phyloP scores from a whole-genome alignment of 345 rosid species.

The Hirschfeldia incana region DNA sequence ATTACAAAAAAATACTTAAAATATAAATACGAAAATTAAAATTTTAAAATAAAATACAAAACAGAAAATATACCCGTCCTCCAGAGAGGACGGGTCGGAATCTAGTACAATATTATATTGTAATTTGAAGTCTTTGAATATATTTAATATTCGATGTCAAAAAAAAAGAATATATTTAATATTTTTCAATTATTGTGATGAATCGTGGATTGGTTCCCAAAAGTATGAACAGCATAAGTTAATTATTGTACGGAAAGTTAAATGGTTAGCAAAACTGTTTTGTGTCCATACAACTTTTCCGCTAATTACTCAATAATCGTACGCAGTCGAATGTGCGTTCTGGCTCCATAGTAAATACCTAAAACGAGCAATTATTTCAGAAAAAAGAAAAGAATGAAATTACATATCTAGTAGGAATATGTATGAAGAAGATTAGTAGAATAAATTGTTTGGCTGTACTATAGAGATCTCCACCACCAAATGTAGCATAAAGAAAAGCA shows the following conservation, averaged over 20 bases:
- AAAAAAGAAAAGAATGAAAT: no score
- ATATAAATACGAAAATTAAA: no score
- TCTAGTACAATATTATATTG: no score
- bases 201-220: constrained; percentile 26
- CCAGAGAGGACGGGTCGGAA: no score
- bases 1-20: no score
- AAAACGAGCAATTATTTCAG: background rate
- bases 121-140: background rate
- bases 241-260: constrained; percentile 30
- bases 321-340: background rate
- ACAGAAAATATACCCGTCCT: no score
- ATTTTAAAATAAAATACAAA: no score
- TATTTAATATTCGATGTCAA: background rate
- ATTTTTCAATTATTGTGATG: background rate
- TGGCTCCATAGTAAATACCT: background rate
- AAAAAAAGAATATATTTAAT: background rate
- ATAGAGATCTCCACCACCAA: constrained; percentile 16
- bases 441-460: constrained; percentile 9
- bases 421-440: background rate
- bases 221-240: constrained; percentile 29
- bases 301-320: constrained; percentile 27
- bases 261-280: constrained; percentile 2
- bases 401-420: background rate
- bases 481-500: constrained; percentile 28
- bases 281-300: constrained; percentile 20